Conservation (phyloP, 305 asterid genomes). For the Petunia hybrid region DNA sequence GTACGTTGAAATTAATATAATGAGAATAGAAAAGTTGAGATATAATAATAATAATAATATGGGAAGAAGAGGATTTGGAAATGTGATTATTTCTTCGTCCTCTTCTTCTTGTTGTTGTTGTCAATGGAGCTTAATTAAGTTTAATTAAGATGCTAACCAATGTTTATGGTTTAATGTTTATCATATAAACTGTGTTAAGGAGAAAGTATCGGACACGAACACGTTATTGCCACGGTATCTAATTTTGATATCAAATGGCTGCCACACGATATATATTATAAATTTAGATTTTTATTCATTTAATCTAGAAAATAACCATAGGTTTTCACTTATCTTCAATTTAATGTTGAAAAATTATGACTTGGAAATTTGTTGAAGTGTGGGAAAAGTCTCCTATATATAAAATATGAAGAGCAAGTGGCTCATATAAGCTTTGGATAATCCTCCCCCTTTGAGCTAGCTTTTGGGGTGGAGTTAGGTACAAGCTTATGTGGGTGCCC, state of each 20-base stretch:
- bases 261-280: neutral
- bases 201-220: constrained; percentile 22
- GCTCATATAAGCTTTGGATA: too few relatives aligned
- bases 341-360: too few relatives aligned
- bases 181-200: neutral
- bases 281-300: too few relatives aligned
- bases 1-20: neutral
- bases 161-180: neutral
- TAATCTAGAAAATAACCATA: too few relatives aligned
- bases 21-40: neutral
- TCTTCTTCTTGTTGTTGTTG: constrained; percentile 1
- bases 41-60: neutral
- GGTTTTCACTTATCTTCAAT: too few relatives aligned
- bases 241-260: constrained; percentile 9
- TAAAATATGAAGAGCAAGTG: too few relatives aligned
- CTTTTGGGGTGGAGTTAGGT: too few relatives aligned
- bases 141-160: neutral
- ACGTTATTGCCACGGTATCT: constrained; percentile 6
- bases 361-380: too few relatives aligned
- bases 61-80: constrained; percentile 23
- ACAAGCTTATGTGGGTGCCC: too few relatives aligned
- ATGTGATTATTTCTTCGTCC: constrained; percentile 1
- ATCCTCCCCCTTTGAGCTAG: too few relatives aligned
- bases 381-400: too few relatives aligned
- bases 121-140: neutral